Evolutionary conservation across 257 asterid genomes (phyloP), one percentile per base, ranked within the genome.

Genomic region (Solanum ossicruentum): DNA sequence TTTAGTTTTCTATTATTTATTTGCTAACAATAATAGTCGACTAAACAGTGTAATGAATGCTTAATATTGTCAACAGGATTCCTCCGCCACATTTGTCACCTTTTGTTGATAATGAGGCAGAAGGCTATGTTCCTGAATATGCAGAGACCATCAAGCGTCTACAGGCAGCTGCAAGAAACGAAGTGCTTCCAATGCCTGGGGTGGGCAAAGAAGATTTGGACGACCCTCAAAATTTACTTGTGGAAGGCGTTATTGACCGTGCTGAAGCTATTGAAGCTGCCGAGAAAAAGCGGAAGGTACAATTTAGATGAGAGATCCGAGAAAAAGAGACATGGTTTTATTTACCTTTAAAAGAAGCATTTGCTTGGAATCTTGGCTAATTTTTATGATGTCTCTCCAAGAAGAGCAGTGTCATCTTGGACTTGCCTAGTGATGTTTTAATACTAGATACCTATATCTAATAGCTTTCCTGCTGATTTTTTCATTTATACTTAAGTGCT

Each of bases 41-140:
- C 45, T 75, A 8, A 49, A 49, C 39, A 28, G 12, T 70, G 18
- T 51, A 28, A 23, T 52, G 47, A 28, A 26, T 78, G 65, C 16
- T 77, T 49, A 60, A 51, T 15, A 26, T 23, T 84, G 66, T 83
- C 84, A 54, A 73, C 97, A 97, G 99, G 91, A 90, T 95, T 82
- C 97, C 98, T 83, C 99, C 99, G 1, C 99, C 98, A 17, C 99
- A 97, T 86, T 92, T 97, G 89, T 97, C 98, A 87, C 99, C 99
- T 4, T 97, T 97, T 88, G 96, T 97, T 63, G 98, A 97, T 91
- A 97, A 94, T 88, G 98, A 95, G 86, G 97, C 91, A 45, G 99
- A 94, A 92, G 98, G 98, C n/a, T 96, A 97, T 88, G 88, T 97
- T 83, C 99, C 99, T 11, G 98, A 97, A 84, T 94, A 95, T 89